Base-by-base conservation (phyloP, 306 rosid species). In the Cicer pinnatifidum region DNA sequence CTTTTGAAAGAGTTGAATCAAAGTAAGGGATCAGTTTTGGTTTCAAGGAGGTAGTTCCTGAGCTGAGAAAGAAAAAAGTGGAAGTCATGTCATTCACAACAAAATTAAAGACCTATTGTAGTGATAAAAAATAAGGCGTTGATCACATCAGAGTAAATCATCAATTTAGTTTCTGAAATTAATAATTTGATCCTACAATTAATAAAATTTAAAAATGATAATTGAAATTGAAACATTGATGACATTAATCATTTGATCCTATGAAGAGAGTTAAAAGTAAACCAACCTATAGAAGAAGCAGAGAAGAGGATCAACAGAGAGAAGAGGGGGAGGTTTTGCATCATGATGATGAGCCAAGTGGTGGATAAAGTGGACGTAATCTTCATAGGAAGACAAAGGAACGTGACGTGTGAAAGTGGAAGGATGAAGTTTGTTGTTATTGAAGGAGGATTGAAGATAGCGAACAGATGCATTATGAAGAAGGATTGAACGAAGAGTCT, bases 11-110 rank as follows among this genome's bases (percentile, higher is more conserved):
- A 58, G 45, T 59, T 64, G 95, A 87, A 74, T 89, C 90, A 59
- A 80, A 89, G 67, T 84, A 85, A 78, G 91, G 95, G 51, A 87
- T 89, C 80, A 89, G 73, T 69, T 89, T 87, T 5, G 90, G 89
- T 79, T 83, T 84, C 89, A 82, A 75, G 17, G 90, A 67, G 66
- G 78, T 84, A 17, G 91, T 78, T 53, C 91, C 90, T 0, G 95
- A 87, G 84, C 95, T 89, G 79, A 61, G 46, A 67, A 68, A 58
- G 19, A 65, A 37, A 54, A 16, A 13, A 67, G 6, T 48, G 28
- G 72, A 1, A 8, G 11, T 53, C 23, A 11, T 8, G 16, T 33
- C 6, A 59, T 15, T 37, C 8, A 45, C 13, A 41, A 75, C 28
- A n/a, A 72, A 40, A 51, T 56, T 48, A 46, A 59, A 15, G 10